Percentiles rank a stretch among this genome's conserved stretches.
Conservation (phyloP, 1,284 basidiomycete genomes). For the Rhodofomes roseus region DNA sequence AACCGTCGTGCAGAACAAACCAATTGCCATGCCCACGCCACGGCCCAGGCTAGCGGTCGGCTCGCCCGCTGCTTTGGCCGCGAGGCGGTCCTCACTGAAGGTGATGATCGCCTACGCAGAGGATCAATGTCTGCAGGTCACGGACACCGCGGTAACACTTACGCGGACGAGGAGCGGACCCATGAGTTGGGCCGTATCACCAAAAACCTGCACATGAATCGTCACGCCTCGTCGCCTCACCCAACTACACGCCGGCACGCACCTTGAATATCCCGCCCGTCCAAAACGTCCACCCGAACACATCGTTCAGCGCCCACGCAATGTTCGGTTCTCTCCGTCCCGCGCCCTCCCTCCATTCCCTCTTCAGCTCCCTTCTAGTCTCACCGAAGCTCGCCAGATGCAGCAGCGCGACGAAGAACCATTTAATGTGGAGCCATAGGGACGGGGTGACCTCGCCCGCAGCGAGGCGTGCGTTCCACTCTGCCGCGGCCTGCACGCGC, state of each 20-base stretch:
- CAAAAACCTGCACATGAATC: slow-evolving; percentile 38
- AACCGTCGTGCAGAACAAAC: slow-evolving; percentile 63
- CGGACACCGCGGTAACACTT: neutral
- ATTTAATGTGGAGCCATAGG: slow-evolving; percentile 34
- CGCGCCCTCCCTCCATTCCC: slow-evolving; percentile 45
- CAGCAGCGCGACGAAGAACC: slow-evolving; percentile 39
- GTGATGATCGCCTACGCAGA: slow-evolving; percentile 55
- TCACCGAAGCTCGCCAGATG: slow-evolving; percentile 24
- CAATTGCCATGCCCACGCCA: slow-evolving; percentile 71
- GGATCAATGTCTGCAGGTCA: neutral
- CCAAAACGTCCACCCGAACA: slow-evolving; percentile 70
- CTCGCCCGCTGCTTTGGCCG: slow-evolving; percentile 29
- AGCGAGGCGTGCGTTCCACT: slow-evolving; percentile 51
- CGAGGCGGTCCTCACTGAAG: slow-evolving; percentile 51
- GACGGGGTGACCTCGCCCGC: slow-evolving; percentile 44
- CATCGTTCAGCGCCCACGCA: slow-evolving; percentile 69
- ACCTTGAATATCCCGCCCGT: slow-evolving; percentile 55
- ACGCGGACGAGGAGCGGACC: slow-evolving; percentile 63
- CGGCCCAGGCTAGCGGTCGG: slow-evolving; percentile 50
- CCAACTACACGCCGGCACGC: neutral
- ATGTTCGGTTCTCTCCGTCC: slow-evolving; percentile 53
- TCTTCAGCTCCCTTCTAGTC: slow-evolving; percentile 35
- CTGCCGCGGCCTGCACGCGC: slow-evolving; percentile 42
- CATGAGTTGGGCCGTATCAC: slow-evolving; percentile 62
- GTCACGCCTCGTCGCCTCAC: neutral